Percentiles rank a stretch among this genome's conserved stretches.
phyloP scores from a whole-genome alignment of 2,329 filamentous ascomycete genomes.

The Amesomyces nigricolor region DNA sequence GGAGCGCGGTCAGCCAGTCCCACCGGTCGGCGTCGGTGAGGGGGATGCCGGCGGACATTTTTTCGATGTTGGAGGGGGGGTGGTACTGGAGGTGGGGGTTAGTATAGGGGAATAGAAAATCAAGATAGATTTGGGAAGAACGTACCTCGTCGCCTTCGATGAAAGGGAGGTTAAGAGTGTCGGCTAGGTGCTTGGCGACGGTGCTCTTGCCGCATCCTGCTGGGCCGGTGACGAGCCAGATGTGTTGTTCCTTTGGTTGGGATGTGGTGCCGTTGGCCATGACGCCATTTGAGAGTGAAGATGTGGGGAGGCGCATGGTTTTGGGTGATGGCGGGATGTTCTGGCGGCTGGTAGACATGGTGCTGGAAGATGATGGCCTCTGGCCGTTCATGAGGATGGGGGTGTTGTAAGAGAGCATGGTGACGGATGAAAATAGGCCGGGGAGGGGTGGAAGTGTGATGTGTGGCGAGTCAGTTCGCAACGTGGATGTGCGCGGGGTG shows the following conservation, averaged over 20 bases:
- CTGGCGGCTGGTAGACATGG: slow-evolving; percentile 26
- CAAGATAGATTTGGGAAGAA: not conserved
- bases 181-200: slow-evolving; percentile 60
- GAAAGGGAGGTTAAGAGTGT: slow-evolving; percentile 60
- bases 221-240: slow-evolving; percentile 75
- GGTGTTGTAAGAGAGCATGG: slow-evolving; percentile 49
- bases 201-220: slow-evolving; percentile 77
- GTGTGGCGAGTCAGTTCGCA: not conserved
- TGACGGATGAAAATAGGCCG: slow-evolving; percentile 8
- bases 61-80: slow-evolving; percentile 73
- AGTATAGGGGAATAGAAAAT: not conserved
- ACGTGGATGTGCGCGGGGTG: not conserved
- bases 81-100: slow-evolving; percentile 54
- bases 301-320: slow-evolving; percentile 19
- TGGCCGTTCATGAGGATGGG: slow-evolving; percentile 41
- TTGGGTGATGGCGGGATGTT: slow-evolving; percentile 30
- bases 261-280: slow-evolving; percentile 30
- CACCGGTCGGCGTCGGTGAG: slow-evolving; percentile 91
- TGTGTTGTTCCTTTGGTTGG: slow-evolving; percentile 51
- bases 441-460: not conserved
- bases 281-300: slow-evolving; percentile 22
- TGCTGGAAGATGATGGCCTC: slow-evolving; percentile 27
- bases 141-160: slow-evolving; percentile 74
- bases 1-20: slow-evolving; percentile 86
- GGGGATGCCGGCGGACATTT: slow-evolving; percentile 80